These are phyloP conservation scores for Epichloe sp. DNA, from an alignment of 2,329 filamentous ascomycete species.

Conservation along the genomic window DNA sequence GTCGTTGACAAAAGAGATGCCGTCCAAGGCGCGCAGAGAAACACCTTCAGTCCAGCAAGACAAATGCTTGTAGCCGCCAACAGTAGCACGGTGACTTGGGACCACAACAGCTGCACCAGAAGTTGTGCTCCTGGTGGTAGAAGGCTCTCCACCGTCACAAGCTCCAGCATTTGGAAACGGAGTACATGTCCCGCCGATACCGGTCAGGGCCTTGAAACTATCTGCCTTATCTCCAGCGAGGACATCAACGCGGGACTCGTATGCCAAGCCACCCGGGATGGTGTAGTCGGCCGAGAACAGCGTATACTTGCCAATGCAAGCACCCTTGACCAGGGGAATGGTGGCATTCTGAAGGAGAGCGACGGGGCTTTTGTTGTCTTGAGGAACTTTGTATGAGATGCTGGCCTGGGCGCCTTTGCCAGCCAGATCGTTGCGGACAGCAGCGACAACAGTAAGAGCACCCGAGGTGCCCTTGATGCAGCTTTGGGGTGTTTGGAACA, in stretches of 20 bases:
- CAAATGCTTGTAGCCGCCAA: slow-evolving; percentile 32
- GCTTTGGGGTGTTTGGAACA: slow-evolving; percentile 44
- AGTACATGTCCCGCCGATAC: slow-evolving; percentile 30
- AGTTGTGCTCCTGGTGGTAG: slow-evolving; percentile 12
- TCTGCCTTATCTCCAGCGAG: slow-evolving; percentile 29
- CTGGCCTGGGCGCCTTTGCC: slow-evolving; percentile 26
- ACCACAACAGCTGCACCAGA: slow-evolving; percentile 13
- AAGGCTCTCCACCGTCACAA: slow-evolving; percentile 11
- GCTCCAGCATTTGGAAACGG: slow-evolving; percentile 23
- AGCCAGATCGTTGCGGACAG: slow-evolving; percentile 35
- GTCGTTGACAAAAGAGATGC: slow-evolving; percentile 28
- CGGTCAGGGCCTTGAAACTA: slow-evolving; percentile 34
- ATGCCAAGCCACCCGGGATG: slow-evolving; percentile 30
- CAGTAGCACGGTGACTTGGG: slow-evolving; percentile 21
- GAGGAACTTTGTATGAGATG: slow-evolving; percentile 30
- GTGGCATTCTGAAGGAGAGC: slow-evolving; percentile 25
- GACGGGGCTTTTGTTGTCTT: slow-evolving; percentile 27
- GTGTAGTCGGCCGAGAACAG: slow-evolving; percentile 30
- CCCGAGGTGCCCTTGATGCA: slow-evolving; percentile 34
- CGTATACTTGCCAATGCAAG: slow-evolving; percentile 35
- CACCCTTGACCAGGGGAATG: slow-evolving; percentile 28
- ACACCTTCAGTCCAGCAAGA: slow-evolving; percentile 36
- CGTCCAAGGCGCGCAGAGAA: slow-evolving; percentile 29
- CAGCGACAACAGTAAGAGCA: slow-evolving; percentile 30
- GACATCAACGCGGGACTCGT: slow-evolving; percentile 33